Base-by-base conservation (phyloP, 2,329 filamentous ascomycete species). In the Metarhizium robertsii region DNA sequence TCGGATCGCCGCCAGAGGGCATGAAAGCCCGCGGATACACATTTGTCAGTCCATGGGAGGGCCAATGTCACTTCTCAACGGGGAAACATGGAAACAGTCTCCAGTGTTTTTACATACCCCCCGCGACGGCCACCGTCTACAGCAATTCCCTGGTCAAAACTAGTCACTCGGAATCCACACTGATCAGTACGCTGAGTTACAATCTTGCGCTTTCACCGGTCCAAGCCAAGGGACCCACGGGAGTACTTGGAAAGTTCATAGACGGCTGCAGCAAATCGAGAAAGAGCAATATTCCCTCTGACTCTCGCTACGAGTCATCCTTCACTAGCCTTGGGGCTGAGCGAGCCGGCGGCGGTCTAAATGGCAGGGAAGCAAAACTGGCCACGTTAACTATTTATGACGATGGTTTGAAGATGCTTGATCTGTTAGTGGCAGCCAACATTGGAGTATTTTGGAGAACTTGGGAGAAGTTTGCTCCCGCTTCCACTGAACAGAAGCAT, bases 391-490 rank as follows among this genome's bases (percentile, higher is more conserved):
- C 97, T 53, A 80, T 99, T 42, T 83, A 91, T 62, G 85, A 92
- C 55, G 92, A 95, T 64, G 94, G 94, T 0, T 73, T 95, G 61
- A 95, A 95, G 75, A 97, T 99, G 92, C 71, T 97, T 64, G 94
- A 99, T 75, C 70, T 99, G 57, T 77, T 95, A 0, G 90, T 99
- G 20, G 90, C 92, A 4, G 88, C 91, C 11, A 96, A 96, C 66
- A 82, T 99, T 72, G 90, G 88, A 1, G 75, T 97, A 16, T 99
- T 92, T 90, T 97, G 92, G 92, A 85, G 85, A 63, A 84, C 88
- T 4, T 96, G 91, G 81, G 87, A 90, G 63, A 78, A 74, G 64
- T 77, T 71, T 65, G 73, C 72, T 57, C 73, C 60, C 65, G 25
- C 14, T 20, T 6, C 7, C 42, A 8, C 16, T 16, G 4, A 16